Evolutionary conservation across 108 stramenopile species (phyloP).

Genomic region (Cyclotella choctawhatcheeana): DNA sequence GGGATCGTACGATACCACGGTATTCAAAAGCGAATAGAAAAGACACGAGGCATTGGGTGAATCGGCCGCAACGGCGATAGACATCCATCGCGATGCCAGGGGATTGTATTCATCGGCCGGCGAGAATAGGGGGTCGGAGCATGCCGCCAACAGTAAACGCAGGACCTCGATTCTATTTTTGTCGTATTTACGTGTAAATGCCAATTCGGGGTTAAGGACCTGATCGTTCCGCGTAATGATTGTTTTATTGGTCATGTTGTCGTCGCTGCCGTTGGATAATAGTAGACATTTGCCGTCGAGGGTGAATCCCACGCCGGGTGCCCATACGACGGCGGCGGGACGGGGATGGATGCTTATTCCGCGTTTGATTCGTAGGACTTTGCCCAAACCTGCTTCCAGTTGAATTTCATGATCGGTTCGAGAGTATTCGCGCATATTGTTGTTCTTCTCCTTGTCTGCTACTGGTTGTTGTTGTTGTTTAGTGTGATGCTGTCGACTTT

Average conservation of each 20-base stretch:
- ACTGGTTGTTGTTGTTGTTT: too few relatives aligned
- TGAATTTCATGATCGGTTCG: conserved; percentile 66
- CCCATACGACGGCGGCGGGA: conserved; percentile 80
- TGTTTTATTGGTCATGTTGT: background rate
- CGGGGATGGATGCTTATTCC: conserved; percentile 63
- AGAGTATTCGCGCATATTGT: conserved; percentile 1
- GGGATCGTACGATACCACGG: conserved; percentile 89
- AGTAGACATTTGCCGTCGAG: conserved; percentile 43
- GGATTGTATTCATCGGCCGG: conserved; percentile 93
- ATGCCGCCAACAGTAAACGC: conserved; percentile 85
- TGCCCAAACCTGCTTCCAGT: conserved; percentile 66
- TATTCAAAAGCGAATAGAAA: conserved; percentile 93
- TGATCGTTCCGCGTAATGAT: background rate
- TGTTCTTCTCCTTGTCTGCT: conserved; percentile 4
- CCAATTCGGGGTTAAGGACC: conserved; percentile 35
- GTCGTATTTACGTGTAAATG: conserved; percentile 84
- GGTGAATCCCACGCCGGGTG: conserved; percentile 69
- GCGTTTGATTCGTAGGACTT: conserved; percentile 46
- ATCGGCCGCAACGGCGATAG: conserved; percentile 87
- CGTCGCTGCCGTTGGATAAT: background rate
- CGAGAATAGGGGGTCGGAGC: conserved; percentile 93
- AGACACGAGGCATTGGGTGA: conserved; percentile 93
- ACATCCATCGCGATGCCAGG: conserved; percentile 83
- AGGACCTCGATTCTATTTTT: conserved; percentile 94
- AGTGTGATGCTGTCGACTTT: too few relatives aligned